Conservation (phyloP, 768 basidiomycete genomes). For the Mycena kentingensis region DNA sequence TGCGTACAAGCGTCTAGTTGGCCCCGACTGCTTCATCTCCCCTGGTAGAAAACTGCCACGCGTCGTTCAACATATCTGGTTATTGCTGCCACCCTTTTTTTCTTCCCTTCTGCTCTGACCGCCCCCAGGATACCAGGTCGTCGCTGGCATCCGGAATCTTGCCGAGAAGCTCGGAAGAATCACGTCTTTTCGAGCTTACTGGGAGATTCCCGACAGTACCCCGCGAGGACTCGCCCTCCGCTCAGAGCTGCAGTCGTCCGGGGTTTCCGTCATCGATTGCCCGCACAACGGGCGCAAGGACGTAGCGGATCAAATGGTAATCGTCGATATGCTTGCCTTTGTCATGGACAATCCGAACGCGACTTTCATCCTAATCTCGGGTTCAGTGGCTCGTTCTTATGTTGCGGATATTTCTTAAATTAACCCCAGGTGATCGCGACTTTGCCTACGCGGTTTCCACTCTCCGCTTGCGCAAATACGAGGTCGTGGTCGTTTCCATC, state of each 20-base stretch:
- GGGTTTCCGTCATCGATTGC: slow-evolving; percentile 45
- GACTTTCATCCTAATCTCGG: slow-evolving; percentile 62
- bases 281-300: slow-evolving; percentile 39
- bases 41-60: slow-evolving; percentile 44
- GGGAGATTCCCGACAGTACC: slow-evolving; percentile 43
- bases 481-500: slow-evolving; percentile 53
- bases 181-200: slow-evolving; percentile 57
- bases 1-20: slow-evolving; percentile 7
- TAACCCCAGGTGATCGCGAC: slow-evolving; percentile 67
- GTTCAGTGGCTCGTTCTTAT: too few relatives aligned
- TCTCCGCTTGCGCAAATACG: slow-evolving; percentile 54
- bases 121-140: slow-evolving; percentile 44
- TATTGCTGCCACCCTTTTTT: background rate
- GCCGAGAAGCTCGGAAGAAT: slow-evolving; percentile 54
- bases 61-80: slow-evolving; percentile 35
- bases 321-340: slow-evolving; percentile 67
- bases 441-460: slow-evolving; percentile 64
- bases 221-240: slow-evolving; percentile 39
- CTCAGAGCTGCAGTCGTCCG: slow-evolving; percentile 51
- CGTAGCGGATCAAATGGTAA: slow-evolving; percentile 54
- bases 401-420: too few relatives aligned
- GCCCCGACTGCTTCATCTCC: background rate
- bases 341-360: slow-evolving; percentile 62
- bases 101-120: background rate
- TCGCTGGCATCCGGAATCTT: slow-evolving; percentile 46